These are phyloP conservation scores for Suhomyces sp. DNA, from an alignment of 805 yeast species.

Conservation along the genomic window DNA sequence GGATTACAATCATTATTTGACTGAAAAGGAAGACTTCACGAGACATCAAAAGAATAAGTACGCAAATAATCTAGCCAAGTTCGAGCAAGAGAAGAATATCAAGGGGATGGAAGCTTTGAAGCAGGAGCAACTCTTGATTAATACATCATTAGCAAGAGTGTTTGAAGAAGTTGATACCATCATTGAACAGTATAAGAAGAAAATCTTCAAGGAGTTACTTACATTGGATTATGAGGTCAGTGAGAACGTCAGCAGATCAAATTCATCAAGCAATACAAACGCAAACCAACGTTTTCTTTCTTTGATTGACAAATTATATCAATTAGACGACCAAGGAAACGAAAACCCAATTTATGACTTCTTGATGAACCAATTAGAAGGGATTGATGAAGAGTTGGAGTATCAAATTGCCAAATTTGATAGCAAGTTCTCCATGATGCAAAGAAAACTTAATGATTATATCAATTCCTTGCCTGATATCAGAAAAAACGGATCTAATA, in stretches of 20 bases:
- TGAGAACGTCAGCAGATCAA: constrained; percentile 21
- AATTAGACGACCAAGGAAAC: constrained; percentile 21
- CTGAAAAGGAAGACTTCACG: constrained; percentile 23
- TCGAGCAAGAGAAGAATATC: constrained; percentile 13
- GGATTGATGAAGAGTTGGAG: constrained; percentile 32
- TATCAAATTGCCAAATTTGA: constrained; percentile 38
- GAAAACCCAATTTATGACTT: constrained; percentile 38
- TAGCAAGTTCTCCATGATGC: constrained; percentile 36
- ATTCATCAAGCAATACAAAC: constrained; percentile 7
- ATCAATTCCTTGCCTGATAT: constrained; percentile 30
- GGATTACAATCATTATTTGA: constrained; percentile 30
- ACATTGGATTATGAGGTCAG: constrained; percentile 37
- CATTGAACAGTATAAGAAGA: constrained; percentile 33
- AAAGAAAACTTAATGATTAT: constrained; percentile 36
- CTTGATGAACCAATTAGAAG: constrained; percentile 31
- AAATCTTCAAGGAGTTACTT: constrained; percentile 37
- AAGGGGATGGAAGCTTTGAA: constrained; percentile 16
- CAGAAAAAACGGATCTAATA: constrained; percentile 35
- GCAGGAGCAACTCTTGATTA: constrained; percentile 24
- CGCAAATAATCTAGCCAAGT: constrained; percentile 10
- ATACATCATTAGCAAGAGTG: constrained; percentile 31
- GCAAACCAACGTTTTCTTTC: constrained; percentile 29
- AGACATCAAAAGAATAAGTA: constrained; percentile 11
- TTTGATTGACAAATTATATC: constrained; percentile 40
- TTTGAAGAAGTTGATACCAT: constrained; percentile 34